These are phyloP conservation scores for Chrysanthemum lavandulifolium DNA, from an alignment of 129 eudicot species.

Conservation along the genomic window DNA sequence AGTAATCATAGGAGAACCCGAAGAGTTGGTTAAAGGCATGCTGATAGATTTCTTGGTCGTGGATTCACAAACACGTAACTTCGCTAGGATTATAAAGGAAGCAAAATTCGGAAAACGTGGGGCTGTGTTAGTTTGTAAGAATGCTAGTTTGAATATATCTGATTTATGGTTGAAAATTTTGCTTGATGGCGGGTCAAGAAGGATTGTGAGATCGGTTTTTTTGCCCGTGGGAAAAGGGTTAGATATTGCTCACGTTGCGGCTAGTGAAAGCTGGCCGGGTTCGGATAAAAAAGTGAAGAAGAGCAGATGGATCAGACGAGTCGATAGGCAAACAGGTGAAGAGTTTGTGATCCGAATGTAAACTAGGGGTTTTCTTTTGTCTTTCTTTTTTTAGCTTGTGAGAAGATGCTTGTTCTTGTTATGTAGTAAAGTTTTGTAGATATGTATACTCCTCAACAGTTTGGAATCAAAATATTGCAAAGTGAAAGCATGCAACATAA, in stretches of 20 bases:
- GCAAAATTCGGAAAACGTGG: conserved; percentile 79
- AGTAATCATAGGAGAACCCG: conserved; percentile 57
- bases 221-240: conserved; percentile 89
- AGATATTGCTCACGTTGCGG: conserved; percentile 80
- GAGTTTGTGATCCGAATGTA: conserved; percentile 47
- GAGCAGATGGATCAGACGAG: conserved; percentile 54
- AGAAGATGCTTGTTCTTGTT: too few relatives aligned
- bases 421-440: too few relatives aligned
- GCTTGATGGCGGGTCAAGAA: conserved; percentile 50
- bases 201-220: conserved; percentile 65
- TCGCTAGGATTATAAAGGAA: conserved; percentile 42
- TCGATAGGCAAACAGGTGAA: conserved; percentile 61
- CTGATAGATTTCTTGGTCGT: conserved; percentile 67
- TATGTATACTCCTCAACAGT: too few relatives aligned
- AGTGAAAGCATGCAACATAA: too few relatives aligned
- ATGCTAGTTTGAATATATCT: conserved; percentile 45
- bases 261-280: conserved; percentile 34
- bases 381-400: not conserved
- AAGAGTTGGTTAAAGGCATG: conserved; percentile 45
- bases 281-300: conserved; percentile 33
- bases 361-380: too few relatives aligned
- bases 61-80: conserved; percentile 41
- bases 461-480: too few relatives aligned
- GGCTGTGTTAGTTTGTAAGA: conserved; percentile 76
- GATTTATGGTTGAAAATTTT: conserved; percentile 53